phyloP scores from a whole-genome alignment of 768 basidiomycete genomes.

The Paxillus rubicundulus region DNA sequence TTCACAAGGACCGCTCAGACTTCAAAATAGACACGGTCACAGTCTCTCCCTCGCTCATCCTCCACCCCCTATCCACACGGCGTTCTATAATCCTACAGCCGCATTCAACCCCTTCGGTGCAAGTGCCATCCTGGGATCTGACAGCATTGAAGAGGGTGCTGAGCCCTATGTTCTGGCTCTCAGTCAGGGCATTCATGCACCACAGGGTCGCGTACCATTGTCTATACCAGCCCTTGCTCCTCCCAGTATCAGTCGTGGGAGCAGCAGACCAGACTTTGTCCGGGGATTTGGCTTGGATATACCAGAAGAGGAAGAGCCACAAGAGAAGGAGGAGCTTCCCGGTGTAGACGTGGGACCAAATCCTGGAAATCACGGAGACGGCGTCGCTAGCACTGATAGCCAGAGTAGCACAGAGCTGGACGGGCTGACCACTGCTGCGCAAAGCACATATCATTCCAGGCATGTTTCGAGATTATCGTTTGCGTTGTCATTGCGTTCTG shows the following conservation, averaged over 20 bases:
- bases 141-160: slow-evolving; percentile 37
- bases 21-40: slow-evolving; percentile 66
- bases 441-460: slow-evolving; percentile 60
- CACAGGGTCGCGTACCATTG: slow-evolving; percentile 54
- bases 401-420: slow-evolving; percentile 36
- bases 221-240: slow-evolving; percentile 45
- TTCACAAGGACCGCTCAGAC: slow-evolving; percentile 31
- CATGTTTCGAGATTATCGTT: slow-evolving; percentile 67
- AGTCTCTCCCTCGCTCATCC: slow-evolving; percentile 70
- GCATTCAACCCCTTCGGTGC: slow-evolving; percentile 68
- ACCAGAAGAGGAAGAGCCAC: slow-evolving; percentile 70
- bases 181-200: slow-evolving; percentile 43
- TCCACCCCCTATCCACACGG: slow-evolving; percentile 36
- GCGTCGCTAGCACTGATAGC: slow-evolving; percentile 18
- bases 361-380: slow-evolving; percentile 37
- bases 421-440: slow-evolving; percentile 44
- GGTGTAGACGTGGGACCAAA: slow-evolving; percentile 36
- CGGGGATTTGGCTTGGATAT: slow-evolving; percentile 81
- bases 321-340: slow-evolving; percentile 39
- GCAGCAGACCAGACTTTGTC: slow-evolving; percentile 67
- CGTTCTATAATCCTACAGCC: slow-evolving; percentile 35
- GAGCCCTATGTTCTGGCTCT: slow-evolving; percentile 23
- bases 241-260: slow-evolving; percentile 40
- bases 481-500: slow-evolving; percentile 63
- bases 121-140: slow-evolving; percentile 51